Evolutionary conservation across 2,329 filamentous ascomycete genomes (phyloP), one percentile per base, ranked within the genome.

Genomic region (Phialophora chinensis): DNA sequence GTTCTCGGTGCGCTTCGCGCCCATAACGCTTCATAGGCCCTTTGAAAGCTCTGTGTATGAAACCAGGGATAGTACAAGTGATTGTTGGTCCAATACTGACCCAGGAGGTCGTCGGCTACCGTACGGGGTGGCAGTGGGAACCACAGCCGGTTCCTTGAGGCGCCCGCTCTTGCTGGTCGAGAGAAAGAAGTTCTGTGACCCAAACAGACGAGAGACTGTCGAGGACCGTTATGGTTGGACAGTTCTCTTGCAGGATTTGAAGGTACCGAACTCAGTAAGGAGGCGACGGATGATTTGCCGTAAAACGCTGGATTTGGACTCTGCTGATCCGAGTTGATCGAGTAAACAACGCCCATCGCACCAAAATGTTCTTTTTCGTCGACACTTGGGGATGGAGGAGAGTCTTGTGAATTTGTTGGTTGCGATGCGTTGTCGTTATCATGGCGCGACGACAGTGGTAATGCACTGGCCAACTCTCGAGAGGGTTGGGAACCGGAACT

Each of bases 51-150:
- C 25, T 38, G 27, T 23, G 33, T 58, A 11, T 58, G 55, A 12
- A 58, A 17, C 55, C 55, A 58, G 17, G 55, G 55, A 42, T 58
- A 58, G 27, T 38, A 58, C 12, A 35, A 27, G 27, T 58, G 55
- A 27, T 35, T 31, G 55, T 31, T 31, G 38, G 55, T 20, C 31
- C 31, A 58, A 27, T 58, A 58, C 7, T 38, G 55, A 42, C 27
- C 33, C 31, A 58, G 20, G n/a, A 58, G 55, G 14, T 58, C 31
- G 20, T 58, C 55, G 10, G 55, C 55, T 20, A 58, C 29, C 20
- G n/a, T 20, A 20, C 55, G 55, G 20, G 55, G 55, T 20, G 55
- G 55, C 6, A 58, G 55, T 17, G 55, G 38, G 33, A 38, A 25
- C 31, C 14, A 38, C 12, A 10, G 55, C n/a, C 33, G 33, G 17